A percentile compares a stretch with the other conserved stretches of the same genome.
phyloP scores from a whole-genome alignment of 1,284 basidiomycete genomes.

The Apiotrichum montevideense region DNA sequence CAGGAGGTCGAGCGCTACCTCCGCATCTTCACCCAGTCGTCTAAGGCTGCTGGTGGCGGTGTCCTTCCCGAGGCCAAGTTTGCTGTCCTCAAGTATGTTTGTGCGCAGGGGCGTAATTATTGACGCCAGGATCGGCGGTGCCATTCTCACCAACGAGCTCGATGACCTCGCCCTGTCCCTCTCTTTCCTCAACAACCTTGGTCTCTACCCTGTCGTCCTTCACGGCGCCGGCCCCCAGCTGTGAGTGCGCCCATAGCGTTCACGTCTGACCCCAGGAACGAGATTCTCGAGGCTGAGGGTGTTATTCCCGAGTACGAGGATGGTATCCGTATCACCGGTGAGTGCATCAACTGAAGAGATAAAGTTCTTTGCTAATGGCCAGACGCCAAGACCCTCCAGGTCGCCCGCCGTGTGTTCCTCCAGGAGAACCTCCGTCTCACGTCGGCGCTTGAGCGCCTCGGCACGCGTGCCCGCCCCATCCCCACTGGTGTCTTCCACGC shows the following conservation, averaged over 20 bases:
- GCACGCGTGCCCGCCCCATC: conserved; percentile 89
- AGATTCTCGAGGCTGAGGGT: conserved; percentile 81
- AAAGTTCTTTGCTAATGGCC: neutral
- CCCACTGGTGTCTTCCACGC: conserved; percentile 93
- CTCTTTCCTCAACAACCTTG: conserved; percentile 88
- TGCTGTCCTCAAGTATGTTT: conserved; percentile 72
- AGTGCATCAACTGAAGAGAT: conserved; percentile 25
- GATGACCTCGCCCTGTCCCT: conserved; percentile 87
- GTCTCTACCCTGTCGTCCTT: conserved; percentile 86
- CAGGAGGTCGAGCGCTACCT: conserved; percentile 94
- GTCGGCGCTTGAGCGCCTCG: conserved; percentile 79
- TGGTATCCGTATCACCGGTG: conserved; percentile 87
- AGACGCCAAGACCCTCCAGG: conserved; percentile 86
- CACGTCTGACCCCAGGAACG: conserved; percentile 52
- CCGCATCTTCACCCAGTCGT: conserved; percentile 85
- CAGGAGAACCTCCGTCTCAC: conserved; percentile 93
- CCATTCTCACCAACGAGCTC: conserved; percentile 74
- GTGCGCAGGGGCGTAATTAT: neutral
- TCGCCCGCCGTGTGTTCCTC: conserved; percentile 90
- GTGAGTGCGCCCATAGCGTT: conserved; percentile 20
- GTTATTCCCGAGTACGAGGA: conserved; percentile 91
- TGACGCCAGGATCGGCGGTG: conserved; percentile 66
- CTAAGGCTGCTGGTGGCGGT: conserved; percentile 58
- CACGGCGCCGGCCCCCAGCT: conserved; percentile 93
- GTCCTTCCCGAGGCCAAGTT: conserved; percentile 64